Evolutionary conservation across 2,329 filamentous ascomycete species (phyloP).

Genomic region (Metarhizium sp.): DNA sequence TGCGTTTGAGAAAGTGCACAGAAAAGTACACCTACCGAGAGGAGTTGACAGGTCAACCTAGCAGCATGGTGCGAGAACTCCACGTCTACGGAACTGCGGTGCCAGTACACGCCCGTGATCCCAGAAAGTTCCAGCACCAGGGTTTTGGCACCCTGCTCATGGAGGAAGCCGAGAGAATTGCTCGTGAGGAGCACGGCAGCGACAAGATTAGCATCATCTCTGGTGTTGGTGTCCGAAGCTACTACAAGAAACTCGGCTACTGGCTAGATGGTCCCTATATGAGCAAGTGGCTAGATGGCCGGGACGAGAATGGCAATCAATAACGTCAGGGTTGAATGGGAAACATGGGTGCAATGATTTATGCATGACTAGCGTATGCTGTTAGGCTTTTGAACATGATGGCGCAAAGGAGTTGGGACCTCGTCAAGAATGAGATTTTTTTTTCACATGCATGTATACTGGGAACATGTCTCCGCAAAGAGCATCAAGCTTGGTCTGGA

Average conservation of each 20-base stretch:
- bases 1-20: slow-evolving; percentile 84
- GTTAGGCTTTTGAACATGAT: background rate
- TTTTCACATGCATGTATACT: background rate
- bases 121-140: slow-evolving; percentile 96
- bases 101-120: slow-evolving; percentile 91
- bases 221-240: slow-evolving; percentile 91
- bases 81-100: slow-evolving; percentile 97
- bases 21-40: slow-evolving; percentile 85
- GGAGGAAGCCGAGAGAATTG: slow-evolving; percentile 96
- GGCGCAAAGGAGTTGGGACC: background rate
- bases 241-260: slow-evolving; percentile 90
- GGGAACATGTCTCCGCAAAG: background rate
- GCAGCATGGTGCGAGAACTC: slow-evolving; percentile 84
- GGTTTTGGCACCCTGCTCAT: slow-evolving; percentile 93
- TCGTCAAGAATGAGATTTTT: background rate
- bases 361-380: background rate
- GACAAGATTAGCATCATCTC: slow-evolving; percentile 94
- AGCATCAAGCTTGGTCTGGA: background rate
- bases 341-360: background rate
- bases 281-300: slow-evolving; percentile 54
- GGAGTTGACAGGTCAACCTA: slow-evolving; percentile 78
- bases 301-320: slow-evolving; percentile 12
- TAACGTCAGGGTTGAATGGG: background rate
- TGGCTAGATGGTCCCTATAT: slow-evolving; percentile 86
- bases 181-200: slow-evolving; percentile 87